Evolutionary conservation across 148 eudicot genomes (phyloP), one percentile per base, ranked within the genome.

Genomic region (Persicaria maculosa): DNA sequence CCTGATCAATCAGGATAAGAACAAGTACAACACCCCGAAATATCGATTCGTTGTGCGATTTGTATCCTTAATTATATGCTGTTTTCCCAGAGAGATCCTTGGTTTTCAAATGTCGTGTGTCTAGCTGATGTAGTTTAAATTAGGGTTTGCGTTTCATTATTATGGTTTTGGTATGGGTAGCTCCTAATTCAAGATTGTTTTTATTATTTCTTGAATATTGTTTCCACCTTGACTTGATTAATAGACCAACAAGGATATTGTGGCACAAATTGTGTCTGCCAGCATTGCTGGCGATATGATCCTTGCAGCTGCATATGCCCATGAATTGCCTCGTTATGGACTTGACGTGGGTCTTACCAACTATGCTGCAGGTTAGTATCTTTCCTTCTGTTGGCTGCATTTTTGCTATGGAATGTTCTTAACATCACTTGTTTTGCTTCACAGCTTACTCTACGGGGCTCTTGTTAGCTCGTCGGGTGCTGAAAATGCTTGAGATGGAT

Each of bases 401-500:
- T 19, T 4, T 77, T 8, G 17, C 9, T 71, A n/a, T 0, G 22
- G 36, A 1, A 11, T 15, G 44, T 25, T 46, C 16, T 48, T 36
- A 64, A 12, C 20, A 20, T 9, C 1, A 7, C 6, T 11, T 9
- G 16, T 50, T 5, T 57, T 45, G 11, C 0, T 71, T 74, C 73
- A 88, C 73, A 88, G 95, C 95, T 55, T 90, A 90, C 76, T 90
- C 92, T 75, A 86, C 92, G 74, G 90, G 92, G 62, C 92, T 90
- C 74, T 86, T 90, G 47, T 80, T 90, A 85, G 96, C 88, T 9
- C 87, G 89, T 16, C 81, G 92, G 50, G 92, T 90, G 55, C 76
- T 90, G 80, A 86, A 88, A 65, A 79, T 25, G 82, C 92, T 90
- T 58, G 89, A 86, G 44, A 79, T 90, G 92, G 96, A 90, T 76